Base-by-base conservation (phyloP, 140 eudicot genomes). In the Erigeron philadelphicus region DNA sequence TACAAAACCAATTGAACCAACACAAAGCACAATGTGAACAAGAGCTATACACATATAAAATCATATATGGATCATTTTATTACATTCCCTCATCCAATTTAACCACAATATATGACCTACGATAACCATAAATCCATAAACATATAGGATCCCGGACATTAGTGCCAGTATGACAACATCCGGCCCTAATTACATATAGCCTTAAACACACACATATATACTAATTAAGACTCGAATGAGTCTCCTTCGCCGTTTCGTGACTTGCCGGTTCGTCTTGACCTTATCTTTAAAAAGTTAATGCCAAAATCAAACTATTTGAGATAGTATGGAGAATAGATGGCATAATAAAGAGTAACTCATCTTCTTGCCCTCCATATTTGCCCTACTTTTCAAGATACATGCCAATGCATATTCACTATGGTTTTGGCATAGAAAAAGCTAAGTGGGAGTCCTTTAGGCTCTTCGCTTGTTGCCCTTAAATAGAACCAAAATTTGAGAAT, bases 261-360 rank as follows among this genome's bases (percentile, higher is more conserved):
- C 90, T 85, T 85, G 90, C 90, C 90, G 85, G 85, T 74, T 77
- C 38, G 81, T 70, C 57, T 77, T 53, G 76, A 61, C 76, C 41
- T 21, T 23, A 46, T 9, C 76, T 72, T n/a, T 40, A 53, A 11
- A 43, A 17, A 49, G 75, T 11, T 73, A 53, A 52, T 44, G 64
- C 40, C 71, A 69, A 68, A 68, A 79, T 74, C 83, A 79, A 68
- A 79, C 79, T 73, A 70, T 46, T 68, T 68, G 67, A 54, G 60
- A 63, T 47, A 35, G 73, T 66, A 70, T 73, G 52, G 61, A 70
- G 61, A 63, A 75, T 61, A 73, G 47, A 74, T 47, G 72, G 42
- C 31, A 70, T 61, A 62, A 43, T 72, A 53, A 67, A 52, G 67
- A 67, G 49, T 60, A 68, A 13, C 61, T 74, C 76, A 61, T 70